phyloP scores from a whole-genome alignment of 306 rosid species.

The Quillaja saponaria region DNA sequence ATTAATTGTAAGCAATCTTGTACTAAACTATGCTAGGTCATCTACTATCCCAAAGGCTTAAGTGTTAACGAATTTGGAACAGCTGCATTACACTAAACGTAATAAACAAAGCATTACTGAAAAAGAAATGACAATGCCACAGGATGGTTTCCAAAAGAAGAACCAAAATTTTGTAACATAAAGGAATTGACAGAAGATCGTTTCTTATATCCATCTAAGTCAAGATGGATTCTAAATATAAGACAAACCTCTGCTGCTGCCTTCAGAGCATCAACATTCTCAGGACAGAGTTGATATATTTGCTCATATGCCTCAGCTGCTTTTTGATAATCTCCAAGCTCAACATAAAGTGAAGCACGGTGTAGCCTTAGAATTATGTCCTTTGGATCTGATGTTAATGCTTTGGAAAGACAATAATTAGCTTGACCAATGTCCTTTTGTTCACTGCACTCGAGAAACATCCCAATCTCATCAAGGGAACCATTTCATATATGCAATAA shows the following conservation, averaged over 20 bases:
- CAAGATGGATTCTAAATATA: no score
- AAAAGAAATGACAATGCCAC: no score
- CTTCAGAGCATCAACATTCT: constrained; percentile 73
- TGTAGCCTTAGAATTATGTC: constrained; percentile 48
- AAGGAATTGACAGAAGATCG: no score
- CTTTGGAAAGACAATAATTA: constrained; percentile 72
- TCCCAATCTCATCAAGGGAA: constrained; percentile 19
- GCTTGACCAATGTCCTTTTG: constrained; percentile 65
- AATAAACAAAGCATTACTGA: no score
- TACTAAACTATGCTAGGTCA: no score
- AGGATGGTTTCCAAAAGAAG: no score
- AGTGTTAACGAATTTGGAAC: no score
- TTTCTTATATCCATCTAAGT: no score
- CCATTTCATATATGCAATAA: constrained; percentile 13
- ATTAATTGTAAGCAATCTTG: no score
- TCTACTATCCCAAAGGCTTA: no score
- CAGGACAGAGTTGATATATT: constrained; percentile 56
- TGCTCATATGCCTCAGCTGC: constrained; percentile 77
- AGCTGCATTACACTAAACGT: no score
- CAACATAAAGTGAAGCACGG: constrained; percentile 68
- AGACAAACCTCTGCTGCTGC: constrained; percentile 59
- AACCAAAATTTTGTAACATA: no score
- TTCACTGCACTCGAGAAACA: constrained; percentile 45
- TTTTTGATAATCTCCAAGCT: constrained; percentile 69
- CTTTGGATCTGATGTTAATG: constrained; percentile 77